A percentile compares a stretch with the other conserved stretches of the same genome.
Conservation (phyloP, 306 rosid genomes). For the Citrullus amarus region DNA sequence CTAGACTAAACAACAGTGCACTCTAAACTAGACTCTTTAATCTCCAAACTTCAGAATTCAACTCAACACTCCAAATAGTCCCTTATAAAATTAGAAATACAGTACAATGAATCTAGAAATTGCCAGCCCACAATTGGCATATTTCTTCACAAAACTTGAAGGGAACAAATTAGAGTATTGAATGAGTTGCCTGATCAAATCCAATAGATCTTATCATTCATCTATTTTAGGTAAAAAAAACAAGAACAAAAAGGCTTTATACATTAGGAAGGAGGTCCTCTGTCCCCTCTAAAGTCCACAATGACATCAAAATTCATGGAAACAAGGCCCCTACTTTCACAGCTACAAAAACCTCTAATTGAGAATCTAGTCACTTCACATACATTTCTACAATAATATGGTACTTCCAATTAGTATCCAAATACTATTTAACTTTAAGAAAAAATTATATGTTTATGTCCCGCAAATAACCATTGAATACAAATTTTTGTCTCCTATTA, state of each 20-base stretch:
- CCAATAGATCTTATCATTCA: not conserved
- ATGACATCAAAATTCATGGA: not conserved
- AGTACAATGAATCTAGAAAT: not conserved
- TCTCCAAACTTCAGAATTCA: too few relatives aligned
- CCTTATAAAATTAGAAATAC: too few relatives aligned
- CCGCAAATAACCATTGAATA: too few relatives aligned
- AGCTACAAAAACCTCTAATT: not conserved
- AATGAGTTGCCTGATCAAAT: not conserved
- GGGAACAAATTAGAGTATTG: not conserved
- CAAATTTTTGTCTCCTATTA: too few relatives aligned
- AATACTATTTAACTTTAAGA: too few relatives aligned
- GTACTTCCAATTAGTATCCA: too few relatives aligned
- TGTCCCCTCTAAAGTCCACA: not conserved
- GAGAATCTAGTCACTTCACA: not conserved
- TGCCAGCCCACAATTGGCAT: not conserved
- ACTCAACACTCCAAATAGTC: too few relatives aligned
- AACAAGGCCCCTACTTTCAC: not conserved
- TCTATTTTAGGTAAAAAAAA: not conserved
- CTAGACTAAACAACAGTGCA: too few relatives aligned
- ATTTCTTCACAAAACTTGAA: not conserved
- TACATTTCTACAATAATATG: not conserved
- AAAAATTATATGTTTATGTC: too few relatives aligned
- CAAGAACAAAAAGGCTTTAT: not conserved
- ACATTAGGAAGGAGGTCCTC: not conserved
- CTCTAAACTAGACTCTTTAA: too few relatives aligned